Evolutionary conservation across 1,284 basidiomycete species (phyloP), one percentile per base, ranked within the genome.

Genomic region (Pseudozyma thailandica): DNA sequence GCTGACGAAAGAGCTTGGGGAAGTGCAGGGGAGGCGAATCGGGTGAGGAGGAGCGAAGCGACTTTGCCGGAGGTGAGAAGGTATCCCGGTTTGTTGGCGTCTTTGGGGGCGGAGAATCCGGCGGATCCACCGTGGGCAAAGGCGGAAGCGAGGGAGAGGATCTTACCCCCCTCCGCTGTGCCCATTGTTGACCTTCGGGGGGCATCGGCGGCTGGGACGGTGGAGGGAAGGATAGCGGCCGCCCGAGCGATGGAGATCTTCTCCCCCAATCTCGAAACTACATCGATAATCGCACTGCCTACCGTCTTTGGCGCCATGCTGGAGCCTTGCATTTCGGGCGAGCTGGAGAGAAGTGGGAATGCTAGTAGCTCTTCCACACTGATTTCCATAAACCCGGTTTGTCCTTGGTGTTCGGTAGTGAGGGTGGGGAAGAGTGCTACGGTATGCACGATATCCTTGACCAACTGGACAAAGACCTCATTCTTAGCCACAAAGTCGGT

Each of bases 401-500:
- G n/a, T 10, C 26, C 20, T 1, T 23, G 44, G n/a, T 20, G 27
- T 3, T 54, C 33, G 10, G 43, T 46, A 0, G 73, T 55, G 1
- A 82, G 39, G 2, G 92, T 90, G 0, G 88, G 85, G 51, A 93
- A 86, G 82, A 90, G 92, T 1, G 94, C 93, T 25, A 91, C 89
- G 1, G 93, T 94, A 76, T 93, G 90, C 3, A 93, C 91, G 71
- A 97, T 90, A 72, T 93, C 90, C 35, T 87, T 86, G 13, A 91
- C 90, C 27, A 95, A 87, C 59, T 87, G 87, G 7, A 88, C 86
- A 79, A 98, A 98, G 9, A 94, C 86, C 59, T 91, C 88, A 80
- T 93, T 95, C 71, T 92, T 86, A 16, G 90, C 92, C 13, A 97
- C 94, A 83, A 97, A 97, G 84, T 98, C 94, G 39, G 94, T 97